Evolutionary conservation across 2,329 filamentous ascomycete genomes (phyloP).

Genomic region (Penicillium sp.): DNA sequence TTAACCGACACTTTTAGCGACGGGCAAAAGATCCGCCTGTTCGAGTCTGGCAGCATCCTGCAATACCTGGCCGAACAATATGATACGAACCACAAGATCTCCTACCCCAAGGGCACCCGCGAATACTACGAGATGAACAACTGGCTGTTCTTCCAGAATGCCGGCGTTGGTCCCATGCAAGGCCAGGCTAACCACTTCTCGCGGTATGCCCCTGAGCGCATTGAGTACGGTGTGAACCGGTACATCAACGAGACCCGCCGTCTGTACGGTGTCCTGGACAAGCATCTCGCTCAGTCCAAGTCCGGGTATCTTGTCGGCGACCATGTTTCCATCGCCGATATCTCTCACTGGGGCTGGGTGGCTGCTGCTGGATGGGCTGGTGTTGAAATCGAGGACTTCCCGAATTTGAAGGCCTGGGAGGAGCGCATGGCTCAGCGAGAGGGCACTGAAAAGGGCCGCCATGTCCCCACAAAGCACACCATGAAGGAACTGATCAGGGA

Average conservation of each 20-base stretch:
- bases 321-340: conserved; percentile 59
- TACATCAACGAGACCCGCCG: conserved; percentile 81
- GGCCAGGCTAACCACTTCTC: conserved; percentile 79
- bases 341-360: conserved; percentile 77
- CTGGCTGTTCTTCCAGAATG: conserved; percentile 77
- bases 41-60: conserved; percentile 79
- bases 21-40: conserved; percentile 68
- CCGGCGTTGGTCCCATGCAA: conserved; percentile 77
- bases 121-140: conserved; percentile 77
- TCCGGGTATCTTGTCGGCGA: conserved; percentile 51
- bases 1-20: conserved; percentile 73
- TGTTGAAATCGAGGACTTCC: conserved; percentile 69
- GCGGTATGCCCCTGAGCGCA: conserved; percentile 75
- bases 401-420: conserved; percentile 71
- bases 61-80: conserved; percentile 80
- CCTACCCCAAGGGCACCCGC: conserved; percentile 65
- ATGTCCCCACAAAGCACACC: conserved; percentile 63
- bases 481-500: conserved; percentile 57
- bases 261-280: conserved; percentile 72
- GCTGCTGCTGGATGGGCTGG: conserved; percentile 56
- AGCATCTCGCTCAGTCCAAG: conserved; percentile 55
- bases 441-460: conserved; percentile 68
- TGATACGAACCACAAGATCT: conserved; percentile 76
- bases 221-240: conserved; percentile 75
- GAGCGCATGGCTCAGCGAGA: conserved; percentile 64